phyloP scores from a whole-genome alignment of 2,329 filamentous ascomycete species.

The Sclerotinia glacialis region DNA sequence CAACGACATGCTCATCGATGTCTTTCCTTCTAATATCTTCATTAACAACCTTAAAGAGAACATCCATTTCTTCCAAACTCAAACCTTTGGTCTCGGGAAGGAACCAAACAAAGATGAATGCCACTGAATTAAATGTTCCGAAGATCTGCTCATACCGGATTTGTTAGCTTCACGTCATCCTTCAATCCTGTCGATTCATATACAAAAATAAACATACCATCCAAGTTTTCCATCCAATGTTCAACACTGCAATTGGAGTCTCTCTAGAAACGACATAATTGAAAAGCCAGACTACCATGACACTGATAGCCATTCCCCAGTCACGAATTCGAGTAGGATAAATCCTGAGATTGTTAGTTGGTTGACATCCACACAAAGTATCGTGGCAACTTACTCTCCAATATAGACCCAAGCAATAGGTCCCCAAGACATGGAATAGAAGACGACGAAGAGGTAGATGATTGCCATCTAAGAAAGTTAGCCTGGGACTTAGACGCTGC shows the following conservation, averaged over 20 bases:
- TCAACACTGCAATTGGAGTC: slow-evolving; percentile 50
- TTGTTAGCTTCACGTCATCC: background rate
- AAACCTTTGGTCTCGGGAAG: slow-evolving; percentile 27
- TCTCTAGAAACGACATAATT: slow-evolving; percentile 51
- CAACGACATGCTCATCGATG: slow-evolving; percentile 19
- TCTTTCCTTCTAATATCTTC: slow-evolving; percentile 19
- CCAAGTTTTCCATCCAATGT: slow-evolving; percentile 43
- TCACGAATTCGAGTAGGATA: slow-evolving; percentile 42
- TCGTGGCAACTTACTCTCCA: slow-evolving; percentile 4
- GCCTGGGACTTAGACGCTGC: background rate
- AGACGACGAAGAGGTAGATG: slow-evolving; percentile 18
- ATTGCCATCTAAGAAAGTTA: slow-evolving; percentile 15
- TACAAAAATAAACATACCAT: slow-evolving; percentile 18
- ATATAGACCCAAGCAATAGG: slow-evolving; percentile 18
- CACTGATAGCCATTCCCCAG: slow-evolving; percentile 48
- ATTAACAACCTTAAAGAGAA: slow-evolving; percentile 24
- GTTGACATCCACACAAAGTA: background rate
- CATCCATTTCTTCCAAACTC: slow-evolving; percentile 27
- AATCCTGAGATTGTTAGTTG: background rate
- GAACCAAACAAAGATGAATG: slow-evolving; percentile 45
- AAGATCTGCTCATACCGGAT: slow-evolving; percentile 19
- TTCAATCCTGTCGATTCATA: too few relatives aligned
- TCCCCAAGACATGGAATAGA: slow-evolving; percentile 18
- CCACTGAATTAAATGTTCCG: slow-evolving; percentile 23
- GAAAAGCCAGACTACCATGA: slow-evolving; percentile 50